Percentiles rank a stretch among this genome's conserved stretches.
These are phyloP conservation scores for Termitomyces sp. DNA, from an alignment of 768 basidiomycete genomes.

Conservation along the genomic window DNA sequence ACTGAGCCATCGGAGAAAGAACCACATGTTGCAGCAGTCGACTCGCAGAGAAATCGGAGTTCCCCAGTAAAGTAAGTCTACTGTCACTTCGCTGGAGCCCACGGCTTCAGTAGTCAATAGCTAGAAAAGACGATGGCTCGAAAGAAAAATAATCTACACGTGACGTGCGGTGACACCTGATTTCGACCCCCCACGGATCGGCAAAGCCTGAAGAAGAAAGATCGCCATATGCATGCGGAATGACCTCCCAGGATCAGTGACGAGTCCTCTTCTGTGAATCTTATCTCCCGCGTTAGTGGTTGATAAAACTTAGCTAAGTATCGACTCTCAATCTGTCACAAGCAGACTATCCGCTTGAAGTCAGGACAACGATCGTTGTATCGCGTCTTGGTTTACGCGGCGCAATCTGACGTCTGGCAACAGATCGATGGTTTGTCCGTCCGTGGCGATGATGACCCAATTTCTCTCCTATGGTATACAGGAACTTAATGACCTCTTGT, in stretches of 20 bases:
- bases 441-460: background rate
- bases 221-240: background rate
- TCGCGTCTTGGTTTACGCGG: background rate
- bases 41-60: too few relatives aligned
- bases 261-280: background rate
- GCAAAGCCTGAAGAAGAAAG: background rate
- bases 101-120: too few relatives aligned
- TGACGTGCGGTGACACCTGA: too few relatives aligned
- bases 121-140: too few relatives aligned
- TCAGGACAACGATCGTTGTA: background rate
- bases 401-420: background rate
- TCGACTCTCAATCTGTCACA: too few relatives aligned
- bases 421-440: background rate
- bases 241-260: background rate
- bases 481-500: background rate
- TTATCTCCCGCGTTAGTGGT: background rate
- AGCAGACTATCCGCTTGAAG: too few relatives aligned
- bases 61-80: too few relatives aligned
- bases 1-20: background rate
- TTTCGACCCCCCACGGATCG: too few relatives aligned
- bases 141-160: too few relatives aligned
- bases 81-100: too few relatives aligned
- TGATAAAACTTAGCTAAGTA: background rate
- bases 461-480: background rate
- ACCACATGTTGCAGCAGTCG: background rate